Conservation (phyloP, 805 yeast species). For the Tetrapisispora namnaoensis region DNA sequence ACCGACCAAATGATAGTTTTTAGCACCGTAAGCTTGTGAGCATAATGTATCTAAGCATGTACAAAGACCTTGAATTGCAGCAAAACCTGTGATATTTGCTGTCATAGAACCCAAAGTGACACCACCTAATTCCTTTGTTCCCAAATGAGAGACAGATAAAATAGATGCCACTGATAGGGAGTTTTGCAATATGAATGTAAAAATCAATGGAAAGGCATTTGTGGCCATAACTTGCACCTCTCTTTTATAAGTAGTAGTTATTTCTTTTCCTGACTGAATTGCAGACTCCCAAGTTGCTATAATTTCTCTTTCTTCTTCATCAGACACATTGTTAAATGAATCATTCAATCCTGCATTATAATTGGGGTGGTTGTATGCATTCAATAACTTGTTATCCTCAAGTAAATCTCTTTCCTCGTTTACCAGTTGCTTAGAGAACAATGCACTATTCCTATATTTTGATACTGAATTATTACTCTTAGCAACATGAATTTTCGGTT, state of each 20-base stretch:
- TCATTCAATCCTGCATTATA: background rate
- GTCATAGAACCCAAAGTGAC: slow-evolving; percentile 70
- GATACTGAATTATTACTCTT: background rate
- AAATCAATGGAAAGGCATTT: slow-evolving; percentile 52
- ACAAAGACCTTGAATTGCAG: slow-evolving; percentile 68
- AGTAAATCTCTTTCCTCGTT: slow-evolving; percentile 28
- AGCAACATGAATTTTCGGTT: background rate
- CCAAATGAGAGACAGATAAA: slow-evolving; percentile 67
- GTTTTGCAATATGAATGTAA: slow-evolving; percentile 61
- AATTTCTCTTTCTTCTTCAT: slow-evolving; percentile 14
- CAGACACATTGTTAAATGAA: background rate
- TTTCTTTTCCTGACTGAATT: slow-evolving; percentile 22
- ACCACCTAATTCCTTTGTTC: slow-evolving; percentile 63
- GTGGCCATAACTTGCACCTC: slow-evolving; percentile 34
- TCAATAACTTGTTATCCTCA: slow-evolving; percentile 23
- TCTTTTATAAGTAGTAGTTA: slow-evolving; percentile 29
- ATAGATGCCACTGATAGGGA: slow-evolving; percentile 69
- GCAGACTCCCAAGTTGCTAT: slow-evolving; percentile 25
- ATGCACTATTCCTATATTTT: slow-evolving; percentile 2
- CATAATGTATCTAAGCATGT: slow-evolving; percentile 70
- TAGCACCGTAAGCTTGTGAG: slow-evolving; percentile 69
- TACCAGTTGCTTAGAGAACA: slow-evolving; percentile 15
- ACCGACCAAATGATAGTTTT: slow-evolving; percentile 56
- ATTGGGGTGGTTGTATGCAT: background rate
- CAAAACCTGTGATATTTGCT: slow-evolving; percentile 65